phyloP scores from a whole-genome alignment of 345 rosid species.

The Iberis pinnata region DNA sequence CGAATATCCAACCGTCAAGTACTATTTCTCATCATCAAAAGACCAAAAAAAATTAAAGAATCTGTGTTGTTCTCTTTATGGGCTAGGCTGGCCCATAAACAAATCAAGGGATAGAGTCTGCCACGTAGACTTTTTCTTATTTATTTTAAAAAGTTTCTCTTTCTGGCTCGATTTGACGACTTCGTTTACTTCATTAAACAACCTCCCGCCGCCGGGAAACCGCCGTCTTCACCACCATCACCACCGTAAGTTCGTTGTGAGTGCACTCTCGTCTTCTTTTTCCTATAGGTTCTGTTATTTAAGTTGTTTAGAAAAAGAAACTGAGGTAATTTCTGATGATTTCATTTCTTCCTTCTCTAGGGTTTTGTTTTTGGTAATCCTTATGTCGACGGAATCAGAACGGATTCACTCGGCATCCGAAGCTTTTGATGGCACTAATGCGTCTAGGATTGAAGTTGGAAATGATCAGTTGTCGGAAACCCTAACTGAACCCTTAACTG shows the following conservation, averaged over 20 bases:
- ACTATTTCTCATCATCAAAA: too few species aligned
- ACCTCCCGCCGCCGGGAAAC: slow-evolving; percentile 27
- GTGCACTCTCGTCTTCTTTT: background rate
- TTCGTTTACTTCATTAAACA: slow-evolving; percentile 23
- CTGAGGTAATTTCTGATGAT: slow-evolving; percentile 9
- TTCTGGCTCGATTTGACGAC: slow-evolving; percentile 27
- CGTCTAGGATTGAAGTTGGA: background rate
- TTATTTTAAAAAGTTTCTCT: slow-evolving; percentile 8
- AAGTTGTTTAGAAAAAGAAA: background rate
- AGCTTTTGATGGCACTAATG: background rate
- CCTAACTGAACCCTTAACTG: slow-evolving; percentile 20
- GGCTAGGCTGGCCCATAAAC: too few species aligned
- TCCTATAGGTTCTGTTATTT: background rate
- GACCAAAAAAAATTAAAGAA: too few species aligned
- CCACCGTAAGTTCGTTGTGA: slow-evolving; percentile 14
- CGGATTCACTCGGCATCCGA: background rate
- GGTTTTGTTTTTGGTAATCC: slow-evolving; percentile 18
- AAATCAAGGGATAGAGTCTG: too few species aligned
- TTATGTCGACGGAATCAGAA: slow-evolving; percentile 23
- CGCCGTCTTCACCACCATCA: slow-evolving; percentile 8
- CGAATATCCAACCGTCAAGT: too few species aligned
- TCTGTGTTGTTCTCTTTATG: too few species aligned
- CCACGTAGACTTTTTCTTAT: slow-evolving; percentile 22
- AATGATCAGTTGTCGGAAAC: slow-evolving; percentile 16
- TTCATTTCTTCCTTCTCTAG: slow-evolving; percentile 17